Evolutionary conservation across 176 grass and related monocot species (phyloP), one percentile per base, ranked within the genome.

Genomic region (Carex scoparia): DNA sequence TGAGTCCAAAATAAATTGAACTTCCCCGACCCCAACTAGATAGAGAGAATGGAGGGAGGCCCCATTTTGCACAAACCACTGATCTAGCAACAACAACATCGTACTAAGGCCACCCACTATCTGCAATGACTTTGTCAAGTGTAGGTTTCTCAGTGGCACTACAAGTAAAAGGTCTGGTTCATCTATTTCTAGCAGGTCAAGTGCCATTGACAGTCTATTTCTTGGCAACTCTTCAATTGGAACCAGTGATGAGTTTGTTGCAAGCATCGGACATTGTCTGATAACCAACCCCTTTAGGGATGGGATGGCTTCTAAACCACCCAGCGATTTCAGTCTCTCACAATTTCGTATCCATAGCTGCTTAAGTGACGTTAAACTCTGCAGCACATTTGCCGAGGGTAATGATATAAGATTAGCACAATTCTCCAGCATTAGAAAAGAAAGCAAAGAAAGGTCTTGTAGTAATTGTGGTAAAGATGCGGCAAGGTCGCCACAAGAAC

Each of bases 261-360:
- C 73, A 48, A 77, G 73, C 73, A 33, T 32, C 16, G 73, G 73
- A 16, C 73, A 77, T 77, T 19, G 3, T 77, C 12, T 33, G 10
- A 77, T 77, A 27, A 55, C 0, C 4, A 56, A 55, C 5, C 15
- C 3, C 12, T 77, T 77, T 7, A 77, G 6, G 73, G 73, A 55
- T 77, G 3, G 1, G 19, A 77, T 56, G 48, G 73, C 73, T 77
- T 77, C 73, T 33, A 77, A 77, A 77, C 73, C 49, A 56, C 73
- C 73, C 3, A 77, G 73, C 10, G 48, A 77, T 77, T 23, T 23
- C 23, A 83, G 35, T n/a, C 42, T 12, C 6, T 1, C 1, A 18
- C 61, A 83, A 68, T 54, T 49, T 49, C 42, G 23, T 23, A 23
- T 23, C 23, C 0, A 0, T 23, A 23, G 23, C 23, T 0, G 23